Percentiles rank a stretch among this genome's conserved stretches.
Evolutionary conservation across 2,329 filamentous ascomycete genomes (phyloP).

Genomic region (Raffaelea deltoideospora): DNA sequence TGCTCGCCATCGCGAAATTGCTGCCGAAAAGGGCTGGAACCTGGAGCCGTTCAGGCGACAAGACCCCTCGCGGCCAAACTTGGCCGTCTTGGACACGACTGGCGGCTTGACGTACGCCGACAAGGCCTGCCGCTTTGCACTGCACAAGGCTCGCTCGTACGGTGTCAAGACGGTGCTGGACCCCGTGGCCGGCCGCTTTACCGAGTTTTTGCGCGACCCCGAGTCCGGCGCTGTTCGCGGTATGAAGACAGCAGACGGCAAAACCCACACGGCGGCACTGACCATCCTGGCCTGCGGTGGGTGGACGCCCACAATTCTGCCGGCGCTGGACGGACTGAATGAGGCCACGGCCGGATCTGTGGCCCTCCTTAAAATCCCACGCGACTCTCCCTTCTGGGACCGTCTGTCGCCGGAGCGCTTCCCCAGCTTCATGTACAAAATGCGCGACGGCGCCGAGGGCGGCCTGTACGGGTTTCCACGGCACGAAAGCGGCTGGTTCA

Average conservation of each 20-base stretch:
- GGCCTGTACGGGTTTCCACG: conserved; percentile 15
- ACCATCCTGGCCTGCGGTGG: conserved; percentile 26
- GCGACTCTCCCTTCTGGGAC: conserved; percentile 17
- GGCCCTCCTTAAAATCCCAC: conserved; percentile 26
- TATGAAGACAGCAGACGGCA: conserved; percentile 22
- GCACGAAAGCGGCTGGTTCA: conserved; percentile 12
- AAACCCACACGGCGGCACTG: conserved; percentile 16
- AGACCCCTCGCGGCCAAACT: conserved; percentile 11
- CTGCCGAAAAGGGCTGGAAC: not conserved
- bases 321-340: conserved; percentile 23
- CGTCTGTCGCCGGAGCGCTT: conserved; percentile 27
- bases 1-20: not conserved
- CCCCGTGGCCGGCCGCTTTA: conserved; percentile 15
- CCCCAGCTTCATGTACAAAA: conserved; percentile 9
- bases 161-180: conserved; percentile 28
- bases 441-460: conserved; percentile 9
- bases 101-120: conserved; percentile 30
- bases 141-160: conserved; percentile 22
- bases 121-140: conserved; percentile 28
- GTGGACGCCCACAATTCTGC: conserved; percentile 27
- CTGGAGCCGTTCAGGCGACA: conserved; percentile 22
- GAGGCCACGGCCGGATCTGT: conserved; percentile 33
- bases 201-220: conserved; percentile 2
- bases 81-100: conserved; percentile 27
- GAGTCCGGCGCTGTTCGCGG: conserved; percentile 15